Base-by-base conservation (phyloP, 73 alveolate genomes). In the Durusdinium trenchii region DNA sequence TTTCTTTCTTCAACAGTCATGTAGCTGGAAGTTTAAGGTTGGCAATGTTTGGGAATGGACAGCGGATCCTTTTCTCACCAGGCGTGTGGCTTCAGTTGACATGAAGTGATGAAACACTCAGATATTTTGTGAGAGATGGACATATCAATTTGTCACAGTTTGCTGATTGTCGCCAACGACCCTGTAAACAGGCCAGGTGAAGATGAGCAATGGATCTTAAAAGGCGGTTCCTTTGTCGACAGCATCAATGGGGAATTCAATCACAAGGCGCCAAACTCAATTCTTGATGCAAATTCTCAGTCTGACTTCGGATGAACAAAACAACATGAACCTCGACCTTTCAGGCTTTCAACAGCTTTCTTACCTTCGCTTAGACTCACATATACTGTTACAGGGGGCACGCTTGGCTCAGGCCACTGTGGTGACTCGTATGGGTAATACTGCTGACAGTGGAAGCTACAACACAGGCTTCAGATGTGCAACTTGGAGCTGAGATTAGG, bases 41-140 rank as follows among this genome's bases (percentile, higher is more conserved):
- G 98, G 98, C 79, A 92, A 92, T 51, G 98, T 92, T 6, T 92
- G 98, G 98, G 98, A 92, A 42, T 92, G 98, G 98, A 92, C 98
- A 12, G 45, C 98, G 28, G 98, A 92, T 50, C 90, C 98, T 18
- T 92, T 67, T 30, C 98, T 79, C 18, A 60, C 64, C 32, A 60
- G 82, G 93, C 93, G 42, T n/a, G 81, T n/a, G n/a, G n/a, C n/a
- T n/a, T n/a, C n/a, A n/a, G n/a, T n/a, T n/a, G n/a, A n/a, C n/a
- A n/a, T n/a, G n/a, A n/a, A n/a, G n/a, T n/a, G n/a, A n/a, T n/a
- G n/a, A n/a, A n/a, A n/a, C n/a, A n/a, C n/a, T n/a, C n/a, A n/a
- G n/a, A n/a, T n/a, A n/a, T n/a, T n/a, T n/a, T n/a, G n/a, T n/a
- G n/a, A n/a, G n/a, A n/a, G n/a, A n/a, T n/a, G n/a, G n/a, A n/a